These are phyloP conservation scores for Hanseniaspora sp. DNA, from an alignment of 1,139 yeast genomes.

Conservation along the genomic window DNA sequence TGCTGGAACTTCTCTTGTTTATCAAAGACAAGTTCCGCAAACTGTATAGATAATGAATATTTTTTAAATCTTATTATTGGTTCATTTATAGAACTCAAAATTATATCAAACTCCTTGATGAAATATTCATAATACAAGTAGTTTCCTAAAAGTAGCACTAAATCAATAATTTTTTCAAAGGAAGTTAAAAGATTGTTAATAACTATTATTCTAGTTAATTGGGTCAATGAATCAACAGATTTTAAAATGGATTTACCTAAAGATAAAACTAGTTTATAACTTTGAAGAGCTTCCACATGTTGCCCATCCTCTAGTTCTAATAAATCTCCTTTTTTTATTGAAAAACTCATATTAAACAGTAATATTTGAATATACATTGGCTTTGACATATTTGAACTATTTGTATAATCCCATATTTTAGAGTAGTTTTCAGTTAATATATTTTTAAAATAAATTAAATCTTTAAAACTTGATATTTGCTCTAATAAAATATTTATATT, in stretches of 20 bases:
- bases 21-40: slow-evolving; percentile 11
- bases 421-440: slow-evolving; percentile 18
- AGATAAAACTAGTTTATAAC: slow-evolving; percentile 28
- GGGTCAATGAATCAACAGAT: slow-evolving; percentile 23
- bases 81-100: slow-evolving; percentile 28
- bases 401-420: slow-evolving; percentile 24
- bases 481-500: not conserved
- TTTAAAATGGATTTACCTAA: slow-evolving; percentile 29
- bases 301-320: slow-evolving; percentile 17
- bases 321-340: slow-evolving; percentile 22
- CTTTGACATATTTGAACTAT: slow-evolving; percentile 20
- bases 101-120: slow-evolving; percentile 37
- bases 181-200: slow-evolving; percentile 31
- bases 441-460: not conserved
- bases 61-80: slow-evolving; percentile 27
- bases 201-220: slow-evolving; percentile 33
- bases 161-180: slow-evolving; percentile 32
- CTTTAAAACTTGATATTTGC: not conserved
- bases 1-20: slow-evolving; percentile 4
- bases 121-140: slow-evolving; percentile 45
- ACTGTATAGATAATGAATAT: slow-evolving; percentile 17
- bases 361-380: slow-evolving; percentile 23
- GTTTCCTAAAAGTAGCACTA: slow-evolving; percentile 39
- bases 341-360: slow-evolving; percentile 24
- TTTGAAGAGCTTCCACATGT: slow-evolving; percentile 26